A percentile compares a stretch with the other conserved stretches of the same genome.
These are phyloP conservation scores for Solanum chacoense DNA, from an alignment of 305 asterid genomes.

Conservation along the genomic window DNA sequence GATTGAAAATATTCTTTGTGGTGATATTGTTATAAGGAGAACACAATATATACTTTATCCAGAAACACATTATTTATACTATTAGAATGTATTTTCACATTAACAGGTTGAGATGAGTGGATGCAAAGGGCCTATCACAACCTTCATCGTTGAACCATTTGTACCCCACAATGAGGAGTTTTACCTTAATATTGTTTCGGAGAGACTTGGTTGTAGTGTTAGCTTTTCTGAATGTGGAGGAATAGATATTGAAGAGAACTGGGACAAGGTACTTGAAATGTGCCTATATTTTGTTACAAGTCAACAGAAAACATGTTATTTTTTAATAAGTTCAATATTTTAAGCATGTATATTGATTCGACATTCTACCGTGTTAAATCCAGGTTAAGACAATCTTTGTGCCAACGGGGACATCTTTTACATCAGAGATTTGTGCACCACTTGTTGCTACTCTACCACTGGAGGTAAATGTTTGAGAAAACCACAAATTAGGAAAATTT, in stretches of 20 bases:
- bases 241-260: constrained; percentile 89
- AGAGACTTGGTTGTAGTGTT: constrained; percentile 82
- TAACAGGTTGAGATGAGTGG: constrained; percentile 89
- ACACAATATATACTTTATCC: neutral
- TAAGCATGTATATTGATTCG: neutral
- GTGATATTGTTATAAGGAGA: constrained; percentile 16
- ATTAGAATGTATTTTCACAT: neutral
- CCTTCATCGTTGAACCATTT: constrained; percentile 89
- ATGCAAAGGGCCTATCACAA: constrained; percentile 89
- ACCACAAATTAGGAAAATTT: neutral
- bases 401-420: constrained; percentile 51
- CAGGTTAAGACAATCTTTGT: constrained; percentile 69
- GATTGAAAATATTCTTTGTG: constrained; percentile 1
- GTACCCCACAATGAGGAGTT: constrained; percentile 79
- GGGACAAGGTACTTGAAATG: constrained; percentile 67
- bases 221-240: constrained; percentile 99
- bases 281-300: neutral
- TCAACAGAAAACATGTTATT: neutral
- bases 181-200: constrained; percentile 78
- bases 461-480: constrained; percentile 39
- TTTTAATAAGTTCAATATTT: no score
- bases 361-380: neutral
- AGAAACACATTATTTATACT: neutral
- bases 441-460: constrained; percentile 79
- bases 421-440: constrained; percentile 64